These are phyloP conservation scores for Dichomitus squalens DNA, from an alignment of 1,284 basidiomycete species.

Conservation along the genomic window DNA sequence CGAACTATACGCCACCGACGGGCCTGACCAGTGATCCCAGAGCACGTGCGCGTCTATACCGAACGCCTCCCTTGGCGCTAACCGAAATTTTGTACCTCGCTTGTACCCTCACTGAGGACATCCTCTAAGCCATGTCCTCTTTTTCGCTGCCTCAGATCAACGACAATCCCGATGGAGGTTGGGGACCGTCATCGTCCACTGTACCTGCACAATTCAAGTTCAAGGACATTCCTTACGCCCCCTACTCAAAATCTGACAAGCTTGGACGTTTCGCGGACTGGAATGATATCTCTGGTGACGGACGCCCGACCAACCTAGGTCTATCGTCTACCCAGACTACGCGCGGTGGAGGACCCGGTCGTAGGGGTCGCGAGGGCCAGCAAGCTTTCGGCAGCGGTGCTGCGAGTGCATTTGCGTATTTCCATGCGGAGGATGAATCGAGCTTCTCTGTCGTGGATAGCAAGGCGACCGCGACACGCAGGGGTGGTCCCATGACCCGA, in stretches of 20 bases:
- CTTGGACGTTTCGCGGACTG: conserved; percentile 98
- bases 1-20: neutral
- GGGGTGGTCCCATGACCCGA: conserved; percentile 62
- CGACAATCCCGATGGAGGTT: conserved; percentile 82
- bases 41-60: conserved; percentile 23
- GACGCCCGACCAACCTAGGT: conserved; percentile 59
- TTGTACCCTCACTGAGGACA: neutral
- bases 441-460: conserved; percentile 97
- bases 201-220: conserved; percentile 82
- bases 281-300: conserved; percentile 78
- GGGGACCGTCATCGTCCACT: conserved; percentile 79
- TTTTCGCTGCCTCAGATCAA: conserved; percentile 78
- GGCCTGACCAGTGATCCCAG: conserved; percentile 2
- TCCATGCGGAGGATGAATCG: conserved; percentile 98
- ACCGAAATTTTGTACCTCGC: conserved; percentile 29
- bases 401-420: conserved; percentile 95
- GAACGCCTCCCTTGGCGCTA: conserved; percentile 3
- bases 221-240: conserved; percentile 93
- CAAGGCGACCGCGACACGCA: conserved; percentile 65
- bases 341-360: conserved; percentile 48
- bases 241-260: conserved; percentile 98
- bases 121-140: conserved; percentile 54
- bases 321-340: conserved; percentile 48
- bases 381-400: conserved; percentile 82
- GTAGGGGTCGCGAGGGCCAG: conserved; percentile 65